Evolutionary conservation across 805 yeast species (phyloP).

Genomic region (Monosporozyma siamensis): DNA sequence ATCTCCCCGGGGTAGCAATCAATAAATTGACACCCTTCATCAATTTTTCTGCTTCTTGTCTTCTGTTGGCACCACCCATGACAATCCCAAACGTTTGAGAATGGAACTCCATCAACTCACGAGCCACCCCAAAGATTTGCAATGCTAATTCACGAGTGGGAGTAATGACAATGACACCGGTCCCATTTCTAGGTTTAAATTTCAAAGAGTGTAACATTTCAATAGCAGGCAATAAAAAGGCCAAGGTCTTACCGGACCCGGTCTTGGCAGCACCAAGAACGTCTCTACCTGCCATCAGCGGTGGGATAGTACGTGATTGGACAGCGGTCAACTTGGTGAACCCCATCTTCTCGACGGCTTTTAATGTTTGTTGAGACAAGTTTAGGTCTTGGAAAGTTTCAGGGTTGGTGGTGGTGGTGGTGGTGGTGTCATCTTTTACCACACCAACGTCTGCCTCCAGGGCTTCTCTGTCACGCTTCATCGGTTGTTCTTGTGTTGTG

Average conservation of each 20-base stretch:
- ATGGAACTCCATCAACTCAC: slow-evolving; percentile 84
- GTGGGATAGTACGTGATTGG: slow-evolving; percentile 93
- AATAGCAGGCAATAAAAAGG: slow-evolving; percentile 91
- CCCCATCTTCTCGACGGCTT: slow-evolving; percentile 82
- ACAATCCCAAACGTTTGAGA: slow-evolving; percentile 94
- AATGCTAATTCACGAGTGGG: slow-evolving; percentile 97
- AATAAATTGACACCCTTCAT: slow-evolving; percentile 87
- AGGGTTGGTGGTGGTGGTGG: background rate
- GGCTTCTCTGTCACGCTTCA: slow-evolving; percentile 16
- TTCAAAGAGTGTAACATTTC: slow-evolving; percentile 82
- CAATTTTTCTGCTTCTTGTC: slow-evolving; percentile 94
- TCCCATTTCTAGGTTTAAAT: slow-evolving; percentile 96
- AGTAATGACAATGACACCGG: slow-evolving; percentile 90
- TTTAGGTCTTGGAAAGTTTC: slow-evolving; percentile 31
- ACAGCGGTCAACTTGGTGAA: slow-evolving; percentile 88
- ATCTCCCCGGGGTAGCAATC: slow-evolving; percentile 96
- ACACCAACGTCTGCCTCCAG: background rate
- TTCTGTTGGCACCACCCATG: slow-evolving; percentile 96
- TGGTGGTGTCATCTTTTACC: background rate
- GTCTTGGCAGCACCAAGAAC: slow-evolving; percentile 99
- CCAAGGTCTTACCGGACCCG: slow-evolving; percentile 96
- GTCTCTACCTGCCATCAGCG: slow-evolving; percentile 90
- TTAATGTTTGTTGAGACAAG: slow-evolving; percentile 71
- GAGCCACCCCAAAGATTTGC: slow-evolving; percentile 95
- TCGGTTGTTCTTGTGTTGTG: background rate